Evolutionary conservation across 768 basidiomycete genomes (phyloP), one percentile per base, ranked within the genome.

Genomic region (Podaxis sp.): DNA sequence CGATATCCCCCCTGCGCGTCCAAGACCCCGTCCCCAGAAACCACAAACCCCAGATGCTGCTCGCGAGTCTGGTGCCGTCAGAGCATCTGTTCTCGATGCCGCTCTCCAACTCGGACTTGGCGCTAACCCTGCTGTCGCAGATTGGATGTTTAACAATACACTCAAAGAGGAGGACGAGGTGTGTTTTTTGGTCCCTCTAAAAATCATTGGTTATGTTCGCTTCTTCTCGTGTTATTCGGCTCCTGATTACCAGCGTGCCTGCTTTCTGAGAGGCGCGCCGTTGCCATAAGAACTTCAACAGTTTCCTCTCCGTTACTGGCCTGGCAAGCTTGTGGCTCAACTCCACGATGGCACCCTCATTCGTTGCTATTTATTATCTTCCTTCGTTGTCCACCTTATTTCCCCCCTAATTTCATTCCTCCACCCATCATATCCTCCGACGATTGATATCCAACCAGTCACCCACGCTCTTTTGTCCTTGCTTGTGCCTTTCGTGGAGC

Each of bases 81-180:
- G 90, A 15, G 89, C 90, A 1, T 90, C 89, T 15, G 89, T 91
- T 24, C 82, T 91, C 44, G 88, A 91, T 68, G 87, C 81, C 6
- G 90, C 89, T 6, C 78, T 91, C 41, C 77, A 89, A 70, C 81
- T 91, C 12, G 90, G 90, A 2, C 70, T 91, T 20, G 82, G 82
- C 36, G 80, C 74, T 37, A 89, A 83, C 64, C 77, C 80, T 17
- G 78, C 84, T 28, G 84, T 91, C 20, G 82, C 87, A 4, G 77
- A 87, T 64, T 89, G 89, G 86, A 89, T 91, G 70, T 90, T 90
- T 72, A 86, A 83, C 62, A 84, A 87, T 51, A 74, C 85, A 1
- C 66, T 84, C 28, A 76, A 78, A 46, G 87, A 83, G 64, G 87
- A 86, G 61, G 87, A 79, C 57, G 79, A 72, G 60, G 76, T 76